Evolutionary conservation across 805 yeast species (phyloP).

Genomic region (Ogataea trehaloabstinens): DNA sequence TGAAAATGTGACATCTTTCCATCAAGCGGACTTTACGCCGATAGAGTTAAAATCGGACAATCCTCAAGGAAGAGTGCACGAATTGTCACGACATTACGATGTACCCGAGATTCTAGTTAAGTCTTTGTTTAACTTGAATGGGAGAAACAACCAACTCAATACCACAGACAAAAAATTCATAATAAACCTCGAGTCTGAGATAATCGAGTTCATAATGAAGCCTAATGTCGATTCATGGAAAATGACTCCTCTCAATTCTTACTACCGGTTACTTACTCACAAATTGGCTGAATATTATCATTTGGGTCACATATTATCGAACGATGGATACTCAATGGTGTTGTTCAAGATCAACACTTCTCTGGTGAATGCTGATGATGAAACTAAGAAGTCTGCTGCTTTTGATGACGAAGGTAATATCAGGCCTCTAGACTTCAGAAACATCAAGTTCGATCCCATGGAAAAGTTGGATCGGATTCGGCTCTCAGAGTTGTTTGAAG

Average conservation of each 20-base stretch:
- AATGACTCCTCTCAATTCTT: conserved; percentile 61
- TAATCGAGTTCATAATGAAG: conserved; percentile 43
- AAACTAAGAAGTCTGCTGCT: conserved; percentile 28
- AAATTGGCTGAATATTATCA: conserved; percentile 67
- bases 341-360: conserved; percentile 37
- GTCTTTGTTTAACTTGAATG: conserved; percentile 29
- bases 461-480: conserved; percentile 33
- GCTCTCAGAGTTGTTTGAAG: conserved; percentile 25
- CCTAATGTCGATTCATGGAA: conserved; percentile 40
- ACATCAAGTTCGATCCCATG: conserved; percentile 29
- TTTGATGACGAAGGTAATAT: conserved; percentile 33
- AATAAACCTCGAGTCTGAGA: conserved; percentile 45
- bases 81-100: conserved; percentile 21
- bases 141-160: conserved; percentile 17
- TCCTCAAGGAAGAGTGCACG: conserved; percentile 17
- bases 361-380: conserved; percentile 34
- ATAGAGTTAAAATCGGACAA: conserved; percentile 13
- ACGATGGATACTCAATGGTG: conserved; percentile 49
- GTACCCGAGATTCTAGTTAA: conserved; percentile 31
- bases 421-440: conserved; percentile 31
- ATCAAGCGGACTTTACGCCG: conserved; percentile 10
- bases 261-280: conserved; percentile 64
- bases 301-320: conserved; percentile 54
- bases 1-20: conserved; percentile 1
- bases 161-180: conserved; percentile 47